A percentile compares a stretch with the other conserved stretches of the same genome.
Evolutionary conservation across 306 rosid species (phyloP).

Genomic region (Inga laurina): DNA sequence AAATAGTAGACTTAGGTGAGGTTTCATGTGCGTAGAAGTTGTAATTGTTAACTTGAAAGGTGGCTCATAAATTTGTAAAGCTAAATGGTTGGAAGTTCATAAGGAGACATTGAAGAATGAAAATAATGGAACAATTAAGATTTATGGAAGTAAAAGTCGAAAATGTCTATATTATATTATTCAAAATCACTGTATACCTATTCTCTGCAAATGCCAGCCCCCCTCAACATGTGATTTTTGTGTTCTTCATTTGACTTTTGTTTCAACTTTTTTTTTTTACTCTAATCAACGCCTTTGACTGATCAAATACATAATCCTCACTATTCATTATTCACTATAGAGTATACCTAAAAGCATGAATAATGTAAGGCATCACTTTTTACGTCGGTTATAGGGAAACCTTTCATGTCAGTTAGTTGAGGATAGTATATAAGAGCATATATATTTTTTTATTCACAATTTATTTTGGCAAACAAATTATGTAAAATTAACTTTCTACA

Average conservation of each 20-base stretch:
- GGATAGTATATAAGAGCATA: too few species aligned
- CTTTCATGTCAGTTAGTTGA: too few species aligned
- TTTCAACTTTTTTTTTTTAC: background rate
- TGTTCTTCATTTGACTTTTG: background rate
- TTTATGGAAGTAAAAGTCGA: background rate
- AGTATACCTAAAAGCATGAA: background rate
- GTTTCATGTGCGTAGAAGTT: background rate
- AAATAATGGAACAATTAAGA: background rate
- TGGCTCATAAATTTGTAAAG: slow-evolving; percentile 30
- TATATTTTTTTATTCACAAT: too few species aligned
- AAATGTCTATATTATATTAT: background rate
- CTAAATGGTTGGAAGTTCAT: background rate
- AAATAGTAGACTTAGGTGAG: background rate
- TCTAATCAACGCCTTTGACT: background rate
- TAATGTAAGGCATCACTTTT: too few species aligned
- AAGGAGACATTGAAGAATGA: background rate
- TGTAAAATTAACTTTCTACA: too few species aligned
- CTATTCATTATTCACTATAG: background rate
- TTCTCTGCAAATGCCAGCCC: background rate
- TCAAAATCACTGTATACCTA: background rate
- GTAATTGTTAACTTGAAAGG: background rate
- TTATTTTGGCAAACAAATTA: too few species aligned
- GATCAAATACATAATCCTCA: background rate
- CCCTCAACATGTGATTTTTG: background rate
- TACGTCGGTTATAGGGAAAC: too few species aligned